phyloP scores from a whole-genome alignment of 306 rosid genomes.

The Pyrus pyrifolia region DNA sequence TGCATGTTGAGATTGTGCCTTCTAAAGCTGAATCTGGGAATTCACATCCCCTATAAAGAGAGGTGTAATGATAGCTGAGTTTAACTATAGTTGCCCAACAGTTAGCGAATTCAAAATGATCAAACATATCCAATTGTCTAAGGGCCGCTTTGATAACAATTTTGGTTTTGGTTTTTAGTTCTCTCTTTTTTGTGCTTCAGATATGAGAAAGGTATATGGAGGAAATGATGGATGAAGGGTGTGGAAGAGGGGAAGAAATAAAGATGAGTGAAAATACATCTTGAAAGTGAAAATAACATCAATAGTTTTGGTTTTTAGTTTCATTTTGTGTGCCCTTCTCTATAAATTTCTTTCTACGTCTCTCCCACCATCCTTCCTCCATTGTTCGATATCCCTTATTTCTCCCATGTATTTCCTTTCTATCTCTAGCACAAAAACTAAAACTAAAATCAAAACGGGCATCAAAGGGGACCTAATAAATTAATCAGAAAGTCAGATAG shows the following conservation, averaged over 20 bases:
- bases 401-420: neutral
- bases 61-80: neutral
- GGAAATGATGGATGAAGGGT: neutral
- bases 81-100: neutral
- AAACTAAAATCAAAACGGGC: neutral
- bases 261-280: neutral
- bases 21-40: neutral
- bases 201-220: too few species aligned
- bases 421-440: neutral
- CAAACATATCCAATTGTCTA: neutral
- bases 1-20: slow-evolving; percentile 5
- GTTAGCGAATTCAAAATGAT: neutral
- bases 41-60: neutral
- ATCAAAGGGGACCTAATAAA: neutral
- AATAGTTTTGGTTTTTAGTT: neutral
- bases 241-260: neutral
- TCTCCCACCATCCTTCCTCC: neutral
- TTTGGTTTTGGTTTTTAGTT: too few species aligned
- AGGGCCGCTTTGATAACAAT: neutral
- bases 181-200: too few species aligned
- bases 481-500: neutral
- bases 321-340: neutral
- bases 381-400: neutral
- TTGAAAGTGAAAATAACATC: neutral
- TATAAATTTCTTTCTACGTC: neutral